Base-by-base conservation (phyloP, 345 rosid species). In the Excoecaria cochinchinensis region DNA sequence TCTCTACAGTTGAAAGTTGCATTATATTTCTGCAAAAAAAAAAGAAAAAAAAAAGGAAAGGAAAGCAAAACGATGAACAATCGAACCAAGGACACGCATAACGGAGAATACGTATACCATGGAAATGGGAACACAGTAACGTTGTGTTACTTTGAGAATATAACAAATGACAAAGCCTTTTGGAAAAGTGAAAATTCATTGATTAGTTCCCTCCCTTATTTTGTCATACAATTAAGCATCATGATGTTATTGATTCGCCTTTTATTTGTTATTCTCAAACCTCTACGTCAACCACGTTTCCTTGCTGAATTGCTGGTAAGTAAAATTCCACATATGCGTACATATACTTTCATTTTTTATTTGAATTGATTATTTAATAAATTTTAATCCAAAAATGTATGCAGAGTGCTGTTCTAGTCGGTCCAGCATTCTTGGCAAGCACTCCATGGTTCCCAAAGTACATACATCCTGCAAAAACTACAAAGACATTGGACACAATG, bases 381-480 rank as follows among this genome's bases (percentile, higher is more conserved):
- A 31, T 31, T 31, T 31, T 58, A 11, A 5, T 42, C 25, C 4
- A 4, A 11, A 14, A 10, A 11, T 0, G 6, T 8, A 0, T 57
- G 62, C 6, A 80, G 86, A 57, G 72, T 38, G 63, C 77, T 14
- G 3, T 83, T 55, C 0, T 83, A n/a, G 4, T 77, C 0, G 79
- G 79, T 10, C 67, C 76, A 3, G 5, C 62, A 8, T 2, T n/a
- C 17, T 4, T 71, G 15, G 77, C 74, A 24, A 3, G 3, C 0
- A 58, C 3, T 1, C 5, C 2, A 0, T 12, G 21, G 25, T 38
- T 1, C 13, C 3, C 7, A 24, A 36, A 3, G 3, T 57, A 10
- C 4, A 0, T 77, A 2, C 55, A 38, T 22, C 78, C 85, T 0
- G n/a, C 48, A 0, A 76, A 67, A 8, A 60, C 42, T 16, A 75